phyloP scores from a whole-genome alignment of 495 filamentous ascomycete species.

The Neurospora cerealis region DNA sequence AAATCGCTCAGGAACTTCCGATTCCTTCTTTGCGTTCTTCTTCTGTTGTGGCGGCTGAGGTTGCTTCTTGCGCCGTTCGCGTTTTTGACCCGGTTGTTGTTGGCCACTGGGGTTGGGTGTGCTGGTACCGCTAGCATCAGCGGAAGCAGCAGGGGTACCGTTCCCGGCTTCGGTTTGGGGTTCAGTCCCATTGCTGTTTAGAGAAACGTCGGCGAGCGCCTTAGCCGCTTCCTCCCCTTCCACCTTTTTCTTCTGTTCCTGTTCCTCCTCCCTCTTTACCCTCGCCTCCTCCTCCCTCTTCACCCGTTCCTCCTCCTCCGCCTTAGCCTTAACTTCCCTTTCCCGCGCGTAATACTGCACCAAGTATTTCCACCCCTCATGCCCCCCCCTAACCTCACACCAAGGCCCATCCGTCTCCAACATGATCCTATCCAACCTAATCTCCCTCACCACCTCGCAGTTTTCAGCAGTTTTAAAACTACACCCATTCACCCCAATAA shows the following conservation, averaged over 20 bases:
- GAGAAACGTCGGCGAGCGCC: background rate
- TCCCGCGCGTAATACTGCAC: slow-evolving; percentile 20
- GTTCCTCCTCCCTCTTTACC: background rate
- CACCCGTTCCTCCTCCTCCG: background rate
- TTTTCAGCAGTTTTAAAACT: slow-evolving; percentile 89
- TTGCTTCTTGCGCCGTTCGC: slow-evolving; percentile 5
- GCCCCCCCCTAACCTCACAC: slow-evolving; percentile 59
- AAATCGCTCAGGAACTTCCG: slow-evolving; percentile 37
- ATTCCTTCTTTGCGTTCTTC: slow-evolving; percentile 35
- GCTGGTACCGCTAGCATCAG: background rate
- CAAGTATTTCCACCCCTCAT: slow-evolving; percentile 51
- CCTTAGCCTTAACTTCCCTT: background rate
- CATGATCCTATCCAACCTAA: slow-evolving; percentile 67
- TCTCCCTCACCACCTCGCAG: slow-evolving; percentile 63
- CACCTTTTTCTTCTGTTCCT: background rate
- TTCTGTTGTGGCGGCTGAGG: slow-evolving; percentile 21
- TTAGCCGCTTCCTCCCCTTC: background rate
- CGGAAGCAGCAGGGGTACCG: background rate
- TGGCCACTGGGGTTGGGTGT: background rate
- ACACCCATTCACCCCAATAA: slow-evolving; percentile 85
- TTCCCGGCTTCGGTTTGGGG: background rate
- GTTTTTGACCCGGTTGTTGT: background rate
- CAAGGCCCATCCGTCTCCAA: slow-evolving; percentile 93
- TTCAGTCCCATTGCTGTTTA: background rate
- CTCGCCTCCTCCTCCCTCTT: background rate